Evolutionary conservation across 108 stramenopile species (phyloP), one percentile per base, ranked within the genome.

Genomic region (Conticribra guillardii): DNA sequence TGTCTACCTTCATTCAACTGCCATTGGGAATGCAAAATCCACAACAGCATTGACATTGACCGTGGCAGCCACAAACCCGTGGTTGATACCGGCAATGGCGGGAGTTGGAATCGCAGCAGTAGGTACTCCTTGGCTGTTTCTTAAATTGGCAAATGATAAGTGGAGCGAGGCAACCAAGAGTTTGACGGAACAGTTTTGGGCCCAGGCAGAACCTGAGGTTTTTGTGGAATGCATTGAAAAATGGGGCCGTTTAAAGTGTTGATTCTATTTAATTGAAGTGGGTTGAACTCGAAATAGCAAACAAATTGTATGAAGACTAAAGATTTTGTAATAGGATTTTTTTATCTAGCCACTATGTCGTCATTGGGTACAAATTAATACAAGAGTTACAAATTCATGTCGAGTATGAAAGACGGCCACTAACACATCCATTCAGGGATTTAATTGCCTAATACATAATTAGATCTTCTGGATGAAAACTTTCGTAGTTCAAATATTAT

Each of bases 191-290:
- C 64, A 77, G 28, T 90, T 93, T 65, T 93, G 92, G 92, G 70
- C 79, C 55, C 59, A 67, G 11, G 80, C 80, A 8, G 52, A 73
- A 17, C 90, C 90, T 1, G 85, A 88, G 16, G 84, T 85, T 0
- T 89, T 89, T 71, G 91, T 84, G 2, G 91, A 92, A 46, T 85
- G 81, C 29, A 79, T 92, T 21, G 67, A 72, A 18, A 77, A 86
- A 23, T 92, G 91, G 91, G 79, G 87, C 51, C 55, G 64, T 32
- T 3, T 71, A 71, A 24, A 65, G 2, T 58, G 44, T 18, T n/a
- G n/a, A n/a, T n/a, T n/a, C n/a, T n/a, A n/a, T n/a, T n/a, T n/a
- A n/a, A n/a, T n/a, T n/a, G n/a, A n/a, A n/a, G n/a, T n/a, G n/a
- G n/a, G n/a, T n/a, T n/a, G n/a, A n/a, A n/a, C n/a, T n/a, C n/a